A percentile compares a stretch with the other conserved stretches of the same genome.
Evolutionary conservation across 2,329 filamentous ascomycete genomes (phyloP).

Genomic region (Alternaria consortialis): DNA sequence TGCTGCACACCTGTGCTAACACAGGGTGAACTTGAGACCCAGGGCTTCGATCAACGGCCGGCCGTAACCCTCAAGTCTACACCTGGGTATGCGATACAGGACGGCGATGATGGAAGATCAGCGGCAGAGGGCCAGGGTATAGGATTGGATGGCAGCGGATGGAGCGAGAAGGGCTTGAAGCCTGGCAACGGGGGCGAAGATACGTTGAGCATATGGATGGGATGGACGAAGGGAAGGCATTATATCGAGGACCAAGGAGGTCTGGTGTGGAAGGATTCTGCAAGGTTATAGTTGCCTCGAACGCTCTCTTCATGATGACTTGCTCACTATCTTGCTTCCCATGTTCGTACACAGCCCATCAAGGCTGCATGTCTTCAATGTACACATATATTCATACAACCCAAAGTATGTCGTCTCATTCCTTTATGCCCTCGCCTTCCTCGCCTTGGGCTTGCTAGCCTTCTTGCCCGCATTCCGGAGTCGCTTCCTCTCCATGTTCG

Average conservation of each 20-base stretch:
- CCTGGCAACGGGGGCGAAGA: constrained; percentile 79
- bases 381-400: constrained; percentile 10
- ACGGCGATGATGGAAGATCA: constrained; percentile 53
- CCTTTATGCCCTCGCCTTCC: constrained; percentile 28
- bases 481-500: constrained; percentile 64
- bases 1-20: constrained; percentile 89
- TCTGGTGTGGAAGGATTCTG: constrained; percentile 56
- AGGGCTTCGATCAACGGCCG: constrained; percentile 74
- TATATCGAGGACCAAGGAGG: constrained; percentile 64
- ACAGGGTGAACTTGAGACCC: constrained; percentile 73
- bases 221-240: constrained; percentile 76
- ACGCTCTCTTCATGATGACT: neutral
- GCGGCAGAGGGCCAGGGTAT: constrained; percentile 68
- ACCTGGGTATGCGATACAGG: constrained; percentile 71
- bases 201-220: constrained; percentile 74
- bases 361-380: constrained; percentile 1
- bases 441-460: constrained; percentile 42
- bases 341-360: neutral
- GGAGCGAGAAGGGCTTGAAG: constrained; percentile 65
- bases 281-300: constrained; percentile 30
- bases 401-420: neutral
- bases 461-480: constrained; percentile 57
- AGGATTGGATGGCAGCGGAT: constrained; percentile 73
- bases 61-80: constrained; percentile 73
- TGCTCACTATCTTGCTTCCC: neutral